These are phyloP conservation scores for Lobulomyces angularis DNA, from an alignment of 192 early-diverging fungal species.

Conservation along the genomic window DNA sequence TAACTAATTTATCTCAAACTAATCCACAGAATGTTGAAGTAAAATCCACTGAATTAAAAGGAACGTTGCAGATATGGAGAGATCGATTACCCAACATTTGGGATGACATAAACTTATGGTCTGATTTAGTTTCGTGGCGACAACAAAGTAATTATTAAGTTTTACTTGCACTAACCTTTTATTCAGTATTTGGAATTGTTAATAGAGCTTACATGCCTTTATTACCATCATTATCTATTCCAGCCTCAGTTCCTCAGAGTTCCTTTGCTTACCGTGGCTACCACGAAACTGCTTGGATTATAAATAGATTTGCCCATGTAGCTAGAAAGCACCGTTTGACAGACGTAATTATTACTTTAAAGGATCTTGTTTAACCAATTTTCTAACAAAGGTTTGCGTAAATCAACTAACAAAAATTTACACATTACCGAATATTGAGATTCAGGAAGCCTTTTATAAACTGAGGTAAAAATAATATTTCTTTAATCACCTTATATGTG, in stretches of 20 bases:
- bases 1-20: constrained; percentile 63
- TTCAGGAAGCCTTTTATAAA: constrained; percentile 82
- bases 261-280: constrained; percentile 94
- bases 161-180: too few relatives aligned
- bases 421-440: constrained; percentile 98
- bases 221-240: constrained; percentile 28
- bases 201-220: constrained; percentile 90
- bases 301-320: constrained; percentile 96
- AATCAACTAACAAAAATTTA: constrained; percentile 90
- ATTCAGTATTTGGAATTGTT: constrained; percentile 90
- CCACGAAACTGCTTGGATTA: constrained; percentile 99
- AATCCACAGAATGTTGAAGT: constrained; percentile 71
- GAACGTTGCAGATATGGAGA: constrained; percentile 84
- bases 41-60: constrained; percentile 80
- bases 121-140: constrained; percentile 92
- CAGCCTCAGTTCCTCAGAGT: constrained; percentile 35
- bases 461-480: background rate
- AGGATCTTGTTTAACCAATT: too few relatives aligned
- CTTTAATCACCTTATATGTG: constrained; percentile 1
- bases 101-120: constrained; percentile 98
- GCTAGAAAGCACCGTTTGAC: constrained; percentile 89
- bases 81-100: constrained; percentile 91
- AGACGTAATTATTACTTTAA: constrained; percentile 77
- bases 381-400: too few relatives aligned
- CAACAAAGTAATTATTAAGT: too few relatives aligned